Conservation (phyloP, 108 stramenopile genomes). For the Pseudonitzschia multistriata region DNA sequence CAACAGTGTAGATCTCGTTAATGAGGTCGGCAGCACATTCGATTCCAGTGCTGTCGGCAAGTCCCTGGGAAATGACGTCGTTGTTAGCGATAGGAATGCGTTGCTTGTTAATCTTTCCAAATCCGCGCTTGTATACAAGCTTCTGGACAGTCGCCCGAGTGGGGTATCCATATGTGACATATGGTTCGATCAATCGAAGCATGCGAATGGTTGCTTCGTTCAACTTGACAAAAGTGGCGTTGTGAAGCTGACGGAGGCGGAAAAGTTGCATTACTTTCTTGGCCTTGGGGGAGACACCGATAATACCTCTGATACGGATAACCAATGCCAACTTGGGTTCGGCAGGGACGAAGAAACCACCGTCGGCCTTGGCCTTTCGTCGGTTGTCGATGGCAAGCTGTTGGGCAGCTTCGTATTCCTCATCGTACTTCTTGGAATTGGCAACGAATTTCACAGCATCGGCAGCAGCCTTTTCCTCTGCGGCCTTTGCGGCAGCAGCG, state of each 20-base stretch:
- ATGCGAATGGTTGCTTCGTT: constrained; percentile 99
- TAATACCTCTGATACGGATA: constrained; percentile 99
- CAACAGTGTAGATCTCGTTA: constrained; percentile 96
- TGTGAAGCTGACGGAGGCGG: constrained; percentile 99
- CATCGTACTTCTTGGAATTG: constrained; percentile 91
- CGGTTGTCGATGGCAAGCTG: constrained; percentile 90
- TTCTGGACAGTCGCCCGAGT: constrained; percentile 92
- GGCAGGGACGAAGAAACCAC: constrained; percentile 96
- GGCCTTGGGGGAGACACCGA: constrained; percentile 99
- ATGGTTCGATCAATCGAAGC: constrained; percentile 99
- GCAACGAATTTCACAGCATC: constrained; percentile 82
- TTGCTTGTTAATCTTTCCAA: constrained; percentile 97
- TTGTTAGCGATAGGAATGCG: constrained; percentile 96
- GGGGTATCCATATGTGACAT: constrained; percentile 98
- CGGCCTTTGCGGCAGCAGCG: constrained; percentile 70
- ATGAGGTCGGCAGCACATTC: constrained; percentile 92
- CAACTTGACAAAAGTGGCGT: constrained; percentile 97
- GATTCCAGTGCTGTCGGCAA: constrained; percentile 72
- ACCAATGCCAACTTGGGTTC: constrained; percentile 96
- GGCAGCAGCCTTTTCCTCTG: constrained; percentile 73
- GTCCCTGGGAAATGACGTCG: constrained; percentile 88
- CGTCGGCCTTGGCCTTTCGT: constrained; percentile 93
- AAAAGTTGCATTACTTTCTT: constrained; percentile 99
- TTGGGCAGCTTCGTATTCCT: constrained; percentile 88
- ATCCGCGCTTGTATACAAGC: constrained; percentile 99